Base-by-base conservation (phyloP, 106 monocot genomes). In the Vanilla planifolia region DNA sequence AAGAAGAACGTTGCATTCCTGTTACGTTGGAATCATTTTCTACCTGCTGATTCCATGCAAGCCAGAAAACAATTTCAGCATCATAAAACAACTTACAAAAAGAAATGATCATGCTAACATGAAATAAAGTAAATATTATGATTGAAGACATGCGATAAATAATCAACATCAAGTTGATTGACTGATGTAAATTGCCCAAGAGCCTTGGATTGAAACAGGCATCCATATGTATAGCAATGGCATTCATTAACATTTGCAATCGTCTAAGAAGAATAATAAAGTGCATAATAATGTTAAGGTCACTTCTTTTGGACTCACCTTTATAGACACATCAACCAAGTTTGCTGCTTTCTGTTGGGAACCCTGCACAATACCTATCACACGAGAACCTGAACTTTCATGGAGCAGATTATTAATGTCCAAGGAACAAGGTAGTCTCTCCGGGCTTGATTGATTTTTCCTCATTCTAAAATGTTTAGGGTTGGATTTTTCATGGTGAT, bases 251-350 rank as follows among this genome's bases (percentile, higher is more conserved):
- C 13, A 7, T 24, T 10, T 21, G 15, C 29, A 28, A 14, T 29
- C 28, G 10, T 52, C 29, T 14, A 30, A 29, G 13, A 29, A 52
- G 14, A 16, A 29, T 14, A 52, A 52, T 11, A 52, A 14, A 52
- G 52, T 24, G 7, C 5, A 37, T 10, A 37, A 37, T 37, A 10
- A n/a, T n/a, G 9, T 16, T 14, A 52, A 52, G 52, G 1, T 13
- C 14, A 52, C 28, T 28, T 11, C 8, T 29, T 52, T 52, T 26
- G 52, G 29, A 15, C 52, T 52, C 14, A 52, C 52, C 52, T 52
- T 52, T 29, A 52, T 28, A 29, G 52, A 26, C 21, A 28, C 26
- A 29, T 52, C 52, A 52, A 52, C 52, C 52, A 52, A 28, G 4
- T 29, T 27, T 28, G 28, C 29, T 28, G 52, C 52, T 52, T 52